These are phyloP conservation scores for Pyrenophora tritici-repentis DNA, from an alignment of 2,329 filamentous ascomycete genomes.

Conservation along the genomic window DNA sequence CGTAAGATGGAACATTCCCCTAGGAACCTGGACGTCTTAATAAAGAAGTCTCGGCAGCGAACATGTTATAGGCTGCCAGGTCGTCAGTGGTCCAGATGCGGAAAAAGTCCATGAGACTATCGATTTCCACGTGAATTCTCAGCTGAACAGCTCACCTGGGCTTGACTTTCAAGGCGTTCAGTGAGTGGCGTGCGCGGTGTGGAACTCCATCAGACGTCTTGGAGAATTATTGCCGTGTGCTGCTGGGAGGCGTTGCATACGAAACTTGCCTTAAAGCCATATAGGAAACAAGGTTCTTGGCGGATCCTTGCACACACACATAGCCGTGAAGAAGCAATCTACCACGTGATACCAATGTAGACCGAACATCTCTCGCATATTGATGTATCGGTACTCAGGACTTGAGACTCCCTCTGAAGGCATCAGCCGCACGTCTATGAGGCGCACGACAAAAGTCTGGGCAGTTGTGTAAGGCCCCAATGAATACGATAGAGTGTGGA, in stretches of 20 bases:
- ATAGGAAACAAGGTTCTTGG: constrained; percentile 31
- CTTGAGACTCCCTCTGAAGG: constrained; percentile 6
- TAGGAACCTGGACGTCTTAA: constrained; percentile 36
- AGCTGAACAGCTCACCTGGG: constrained; percentile 2
- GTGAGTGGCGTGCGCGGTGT: constrained; percentile 16
- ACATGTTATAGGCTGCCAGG: constrained; percentile 29
- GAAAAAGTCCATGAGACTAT: constrained; percentile 37
- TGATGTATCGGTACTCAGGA: constrained; percentile 7
- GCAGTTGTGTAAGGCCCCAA: background rate
- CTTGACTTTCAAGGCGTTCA: constrained; percentile 20
- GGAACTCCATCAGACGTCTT: constrained; percentile 8
- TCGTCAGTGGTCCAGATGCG: constrained; percentile 31
- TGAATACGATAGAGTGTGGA: constrained; percentile 12
- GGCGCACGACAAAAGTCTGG: background rate
- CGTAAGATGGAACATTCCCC: constrained; percentile 23
- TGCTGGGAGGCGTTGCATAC: constrained; percentile 18
- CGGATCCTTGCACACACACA: constrained; percentile 17
- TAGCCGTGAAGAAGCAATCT: constrained; percentile 9
- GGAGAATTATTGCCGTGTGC: constrained; percentile 18
- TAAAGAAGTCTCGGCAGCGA: constrained; percentile 41
- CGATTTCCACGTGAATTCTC: constrained; percentile 31
- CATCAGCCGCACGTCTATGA: constrained; percentile 3
- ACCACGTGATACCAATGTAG: constrained; percentile 33
- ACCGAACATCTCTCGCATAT: constrained; percentile 15
- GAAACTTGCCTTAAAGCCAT: constrained; percentile 18